Percentiles rank a stretch among this genome's conserved stretches.
Conservation (phyloP, 306 rosid species). For the Glycine soja region DNA sequence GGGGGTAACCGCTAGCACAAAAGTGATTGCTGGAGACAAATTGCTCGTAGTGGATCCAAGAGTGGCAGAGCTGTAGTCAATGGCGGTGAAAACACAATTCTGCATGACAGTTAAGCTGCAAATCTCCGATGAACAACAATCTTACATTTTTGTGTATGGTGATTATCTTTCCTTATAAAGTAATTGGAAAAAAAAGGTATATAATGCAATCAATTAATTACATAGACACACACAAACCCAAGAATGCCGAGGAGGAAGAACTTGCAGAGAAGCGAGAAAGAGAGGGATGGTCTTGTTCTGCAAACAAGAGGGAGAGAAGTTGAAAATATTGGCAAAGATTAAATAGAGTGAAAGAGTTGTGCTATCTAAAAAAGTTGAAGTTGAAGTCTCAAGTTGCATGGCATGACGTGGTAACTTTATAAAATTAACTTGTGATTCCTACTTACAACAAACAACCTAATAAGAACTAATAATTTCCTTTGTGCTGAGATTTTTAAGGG, state of each 20-base stretch:
- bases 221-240: constrained; percentile 47
- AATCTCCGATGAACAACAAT: constrained; percentile 9
- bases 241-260: constrained; percentile 57
- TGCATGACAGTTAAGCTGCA: constrained; percentile 63
- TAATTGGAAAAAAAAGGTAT: background rate
- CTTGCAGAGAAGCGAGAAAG: constrained; percentile 51
- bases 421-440: too few species aligned
- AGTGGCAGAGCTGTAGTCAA: constrained; percentile 63
- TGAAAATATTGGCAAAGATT: too few species aligned
- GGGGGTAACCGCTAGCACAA: constrained; percentile 53
- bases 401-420: too few species aligned
- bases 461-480: too few species aligned
- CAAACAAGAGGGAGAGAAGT: background rate
- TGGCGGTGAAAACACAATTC: constrained; percentile 58
- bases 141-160: background rate
- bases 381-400: too few species aligned
- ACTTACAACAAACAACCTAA: too few species aligned
- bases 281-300: constrained; percentile 49
- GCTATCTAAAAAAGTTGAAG: too few species aligned
- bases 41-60: constrained; percentile 67
- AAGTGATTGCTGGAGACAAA: constrained; percentile 59
- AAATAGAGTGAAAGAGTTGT: too few species aligned
- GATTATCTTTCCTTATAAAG: background rate
- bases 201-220: background rate
- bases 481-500: too few species aligned